Conservation (phyloP, 495 filamentous ascomycete species). For the Neurospora sp. region DNA sequence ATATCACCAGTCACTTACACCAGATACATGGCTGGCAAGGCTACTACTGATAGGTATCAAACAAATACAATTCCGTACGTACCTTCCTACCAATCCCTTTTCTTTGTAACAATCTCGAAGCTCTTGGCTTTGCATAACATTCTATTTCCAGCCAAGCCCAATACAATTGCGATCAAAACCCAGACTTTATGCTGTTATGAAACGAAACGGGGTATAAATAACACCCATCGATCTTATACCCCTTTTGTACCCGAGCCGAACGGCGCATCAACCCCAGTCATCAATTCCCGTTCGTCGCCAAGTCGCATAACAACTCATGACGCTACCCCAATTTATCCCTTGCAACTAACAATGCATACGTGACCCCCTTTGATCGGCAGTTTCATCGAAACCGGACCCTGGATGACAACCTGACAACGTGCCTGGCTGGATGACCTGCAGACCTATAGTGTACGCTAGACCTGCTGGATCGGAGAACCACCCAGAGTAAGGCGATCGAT, state of each 20-base stretch:
- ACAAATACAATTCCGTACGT: not conserved
- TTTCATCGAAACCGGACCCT: not conserved
- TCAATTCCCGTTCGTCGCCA: not conserved
- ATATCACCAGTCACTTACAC: too few species aligned
- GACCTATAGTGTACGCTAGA: not conserved
- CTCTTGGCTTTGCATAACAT: too few species aligned
- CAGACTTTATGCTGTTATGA: not conserved
- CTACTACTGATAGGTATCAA: not conserved
- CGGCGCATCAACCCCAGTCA: not conserved
- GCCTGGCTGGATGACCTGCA: not conserved
- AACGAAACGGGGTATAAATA: not conserved
- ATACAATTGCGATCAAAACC: not conserved
- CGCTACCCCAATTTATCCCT: not conserved
- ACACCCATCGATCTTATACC: not conserved
- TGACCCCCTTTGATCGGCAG: not conserved
- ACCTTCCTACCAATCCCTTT: not conserved
- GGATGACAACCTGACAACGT: not conserved
- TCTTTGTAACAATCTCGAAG: too few species aligned
- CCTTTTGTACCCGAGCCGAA: not conserved
- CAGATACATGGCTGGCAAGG: not conserved
- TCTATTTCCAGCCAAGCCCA: too few species aligned
- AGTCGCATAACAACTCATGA: not conserved
- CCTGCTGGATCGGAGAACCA: not conserved
- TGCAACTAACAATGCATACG: not conserved
- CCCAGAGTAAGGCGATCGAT: not conserved